Percentiles rank a stretch among this genome's conserved stretches.
Conservation (phyloP, 2,329 filamentous ascomycete genomes). For the Exophiala alcalophila region DNA sequence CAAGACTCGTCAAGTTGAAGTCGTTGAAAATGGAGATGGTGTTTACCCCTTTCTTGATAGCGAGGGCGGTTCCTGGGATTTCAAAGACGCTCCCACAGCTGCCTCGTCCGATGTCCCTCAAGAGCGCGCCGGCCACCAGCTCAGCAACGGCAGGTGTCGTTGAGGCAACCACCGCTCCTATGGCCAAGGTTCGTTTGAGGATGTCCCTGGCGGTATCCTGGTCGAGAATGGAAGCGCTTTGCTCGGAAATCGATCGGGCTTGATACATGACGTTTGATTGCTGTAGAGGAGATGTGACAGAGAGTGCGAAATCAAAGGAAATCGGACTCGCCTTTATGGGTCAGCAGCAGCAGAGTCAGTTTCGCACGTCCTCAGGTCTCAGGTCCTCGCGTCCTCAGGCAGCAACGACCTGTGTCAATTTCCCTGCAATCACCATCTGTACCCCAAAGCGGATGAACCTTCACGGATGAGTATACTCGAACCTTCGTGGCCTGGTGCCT, state of each 20-base stretch:
- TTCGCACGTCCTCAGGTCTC: too few species aligned
- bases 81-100: constrained; percentile 22
- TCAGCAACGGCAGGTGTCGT: neutral
- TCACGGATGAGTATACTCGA: too few species aligned
- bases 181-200: constrained; percentile 6
- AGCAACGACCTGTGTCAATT: too few species aligned
- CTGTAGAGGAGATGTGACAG: too few species aligned
- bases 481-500: too few species aligned
- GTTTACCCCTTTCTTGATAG: constrained; percentile 14
- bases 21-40: constrained; percentile 14
- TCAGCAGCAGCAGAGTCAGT: too few species aligned
- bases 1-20: constrained; percentile 15
- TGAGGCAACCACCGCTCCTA: neutral
- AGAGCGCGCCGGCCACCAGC: neutral
- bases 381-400: too few species aligned
- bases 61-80: constrained; percentile 6
- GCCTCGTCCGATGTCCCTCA: constrained; percentile 20
- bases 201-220: constrained; percentile 7
- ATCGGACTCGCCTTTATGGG: too few species aligned
- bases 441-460: too few species aligned
- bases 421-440: too few species aligned
- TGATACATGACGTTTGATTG: neutral
- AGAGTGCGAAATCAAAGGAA: too few species aligned
- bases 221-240: neutral
- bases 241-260: neutral